Evolutionary conservation across 2,329 filamentous ascomycete species (phyloP).

Genomic region (Gnomoniopsis sp.): DNA sequence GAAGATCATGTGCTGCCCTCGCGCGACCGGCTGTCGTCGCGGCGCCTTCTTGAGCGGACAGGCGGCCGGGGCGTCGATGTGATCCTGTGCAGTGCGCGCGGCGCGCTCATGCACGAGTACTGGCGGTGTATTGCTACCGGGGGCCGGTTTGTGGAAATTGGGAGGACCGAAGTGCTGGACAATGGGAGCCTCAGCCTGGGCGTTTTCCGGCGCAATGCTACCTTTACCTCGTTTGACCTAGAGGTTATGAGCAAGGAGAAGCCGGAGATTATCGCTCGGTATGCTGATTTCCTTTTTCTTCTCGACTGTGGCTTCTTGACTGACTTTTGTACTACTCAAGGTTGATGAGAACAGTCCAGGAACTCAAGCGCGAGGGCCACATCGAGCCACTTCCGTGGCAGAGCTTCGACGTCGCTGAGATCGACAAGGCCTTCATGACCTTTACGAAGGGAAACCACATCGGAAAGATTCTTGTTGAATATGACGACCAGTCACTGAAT

Average conservation of each 20-base stretch:
- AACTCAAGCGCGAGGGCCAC: not conserved
- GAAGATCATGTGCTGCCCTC: not conserved
- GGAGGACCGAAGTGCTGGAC: slow-evolving; percentile 23
- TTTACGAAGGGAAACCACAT: slow-evolving; percentile 21
- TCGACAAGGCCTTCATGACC: slow-evolving; percentile 19
- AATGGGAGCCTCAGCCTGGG: slow-evolving; percentile 21
- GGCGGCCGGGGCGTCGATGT: slow-evolving; percentile 19
- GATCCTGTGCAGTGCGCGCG: slow-evolving; percentile 19
- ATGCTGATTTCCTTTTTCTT: no score
- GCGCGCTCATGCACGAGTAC: slow-evolving; percentile 17
- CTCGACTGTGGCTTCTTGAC: no score
- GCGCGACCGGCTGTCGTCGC: not conserved
- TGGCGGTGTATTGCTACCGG: slow-evolving; percentile 22
- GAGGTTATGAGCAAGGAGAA: no score
- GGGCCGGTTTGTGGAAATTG: slow-evolving; percentile 21
- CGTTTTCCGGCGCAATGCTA: slow-evolving; percentile 23
- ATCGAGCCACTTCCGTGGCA: not conserved
- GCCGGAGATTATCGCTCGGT: no score
- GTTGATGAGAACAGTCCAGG: not conserved
- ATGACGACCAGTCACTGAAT: no score
- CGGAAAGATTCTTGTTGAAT: slow-evolving; percentile 17
- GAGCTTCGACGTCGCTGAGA: slow-evolving; percentile 15
- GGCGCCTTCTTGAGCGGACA: slow-evolving; percentile 11
- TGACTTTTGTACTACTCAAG: not conserved
- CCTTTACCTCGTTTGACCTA: slow-evolving; percentile 24